These are phyloP conservation scores for Fusarium goolgardi DNA, from an alignment of 2,329 filamentous ascomycete species.

Conservation along the genomic window DNA sequence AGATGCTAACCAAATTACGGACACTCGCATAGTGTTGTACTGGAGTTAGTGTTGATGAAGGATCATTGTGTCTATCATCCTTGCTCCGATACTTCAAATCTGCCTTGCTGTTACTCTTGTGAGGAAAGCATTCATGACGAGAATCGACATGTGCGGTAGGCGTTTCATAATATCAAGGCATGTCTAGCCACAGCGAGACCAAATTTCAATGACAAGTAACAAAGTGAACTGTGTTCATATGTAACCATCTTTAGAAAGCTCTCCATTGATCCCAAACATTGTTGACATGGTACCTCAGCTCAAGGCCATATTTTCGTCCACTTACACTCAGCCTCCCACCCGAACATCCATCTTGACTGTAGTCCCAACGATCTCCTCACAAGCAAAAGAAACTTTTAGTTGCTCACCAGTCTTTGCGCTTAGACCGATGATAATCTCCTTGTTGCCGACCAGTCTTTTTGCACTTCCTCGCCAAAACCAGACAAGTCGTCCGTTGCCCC, in stretches of 20 bases:
- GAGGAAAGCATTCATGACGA: background rate
- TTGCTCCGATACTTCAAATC: background rate
- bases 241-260: slow-evolving; percentile 8
- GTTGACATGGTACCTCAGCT: background rate
- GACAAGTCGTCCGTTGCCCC: slow-evolving; percentile 61
- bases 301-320: background rate
- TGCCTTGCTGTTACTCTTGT: slow-evolving; percentile 16
- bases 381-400: slow-evolving; percentile 77
- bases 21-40: background rate
- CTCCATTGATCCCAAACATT: background rate
- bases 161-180: background rate
- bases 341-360: slow-evolving; percentile 49
- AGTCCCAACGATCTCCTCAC: slow-evolving; percentile 83
- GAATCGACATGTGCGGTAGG: background rate
- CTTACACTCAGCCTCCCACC: slow-evolving; percentile 17
- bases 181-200: background rate
- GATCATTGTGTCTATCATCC: background rate
- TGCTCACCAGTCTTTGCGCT: slow-evolving; percentile 66
- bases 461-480: slow-evolving; percentile 76
- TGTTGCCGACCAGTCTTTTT: slow-evolving; percentile 70
- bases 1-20: slow-evolving; percentile 5
- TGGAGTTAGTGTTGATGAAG: background rate
- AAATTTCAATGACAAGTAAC: background rate
- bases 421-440: slow-evolving; percentile 66
- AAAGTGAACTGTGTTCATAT: background rate